Evolutionary conservation across 192 early-diverging fungal genomes (phyloP).

Genomic region (Backusella morwellensis): DNA sequence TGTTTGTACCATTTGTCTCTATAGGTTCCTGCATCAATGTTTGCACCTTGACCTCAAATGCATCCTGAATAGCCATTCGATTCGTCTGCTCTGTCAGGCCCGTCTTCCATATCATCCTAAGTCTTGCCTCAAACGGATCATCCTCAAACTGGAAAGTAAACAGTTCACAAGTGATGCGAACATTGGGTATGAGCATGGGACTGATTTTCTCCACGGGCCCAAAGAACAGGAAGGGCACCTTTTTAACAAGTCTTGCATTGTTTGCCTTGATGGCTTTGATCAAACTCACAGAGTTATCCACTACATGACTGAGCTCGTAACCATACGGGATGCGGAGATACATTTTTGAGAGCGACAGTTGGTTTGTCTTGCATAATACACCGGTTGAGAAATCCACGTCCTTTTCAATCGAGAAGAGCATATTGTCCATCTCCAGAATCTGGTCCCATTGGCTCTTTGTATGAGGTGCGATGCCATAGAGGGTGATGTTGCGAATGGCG

Average conservation of each 20-base stretch:
- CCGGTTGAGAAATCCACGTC: neutral
- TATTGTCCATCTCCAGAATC: conserved; percentile 35
- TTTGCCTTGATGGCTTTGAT: conserved; percentile 33
- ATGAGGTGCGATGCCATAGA: conserved; percentile 23
- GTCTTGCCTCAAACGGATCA: conserved; percentile 42
- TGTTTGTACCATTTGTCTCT: neutral
- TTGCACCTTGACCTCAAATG: conserved; percentile 39
- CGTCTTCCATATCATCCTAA: conserved; percentile 35
- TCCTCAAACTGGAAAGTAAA: conserved; percentile 40
- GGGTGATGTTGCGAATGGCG: conserved; percentile 11
- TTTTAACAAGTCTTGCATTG: conserved; percentile 18
- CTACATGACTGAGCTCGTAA: conserved; percentile 35
- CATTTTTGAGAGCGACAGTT: conserved; percentile 10
- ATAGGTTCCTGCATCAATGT: neutral
- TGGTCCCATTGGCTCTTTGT: conserved; percentile 35
- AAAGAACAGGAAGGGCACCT: conserved; percentile 20
- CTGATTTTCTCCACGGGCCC: conserved; percentile 20
- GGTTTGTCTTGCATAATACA: neutral
- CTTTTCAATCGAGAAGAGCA: neutral
- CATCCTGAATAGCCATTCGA: conserved; percentile 33
- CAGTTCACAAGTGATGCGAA: conserved; percentile 25
- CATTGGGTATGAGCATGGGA: conserved; percentile 25
- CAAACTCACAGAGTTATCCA: conserved; percentile 32
- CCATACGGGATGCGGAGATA: conserved; percentile 39
- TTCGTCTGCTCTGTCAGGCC: conserved; percentile 34